Base-by-base conservation (phyloP, 306 rosid genomes). In the Cicer pinnatifidum region DNA sequence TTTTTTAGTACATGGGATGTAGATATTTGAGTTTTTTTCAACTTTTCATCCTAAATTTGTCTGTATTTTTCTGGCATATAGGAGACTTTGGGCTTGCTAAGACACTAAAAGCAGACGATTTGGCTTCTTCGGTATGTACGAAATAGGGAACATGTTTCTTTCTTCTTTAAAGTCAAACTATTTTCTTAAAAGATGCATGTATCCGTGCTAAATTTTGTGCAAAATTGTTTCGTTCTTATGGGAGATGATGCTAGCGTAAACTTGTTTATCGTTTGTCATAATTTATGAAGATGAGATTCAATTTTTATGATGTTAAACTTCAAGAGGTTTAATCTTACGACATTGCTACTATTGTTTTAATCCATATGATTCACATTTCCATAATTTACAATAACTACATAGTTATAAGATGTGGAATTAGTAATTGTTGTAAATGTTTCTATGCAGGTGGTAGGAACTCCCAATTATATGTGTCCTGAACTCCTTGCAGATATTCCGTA, bases 391-490 rank as follows among this genome's bases (percentile, higher is more conserved):
- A 28, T 3, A 28, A 11, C 46, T 75, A 8, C 76, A 11, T 39
- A 39, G 37, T 63, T 44, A 63, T 75, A 45, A 33, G 45, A 52
- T 50, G 50, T 77, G 38, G 28, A 59, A 28, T 54, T 38, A 40
- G 62, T 80, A 58, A 47, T 56, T 76, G 61, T 64, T 40, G 43
- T 62, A 39, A 68, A 69, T 65, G 16, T 80, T 75, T 75, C 11
- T 51, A 47, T 50, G 62, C 87, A 95, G 99, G 99, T 95, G 43
- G 99, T 95, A 8, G 99, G 99, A 82, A 95, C 99, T 82, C 99
- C 99, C 35, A 95, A 95, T 83, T 95, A 95, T 81, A 95, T 95
- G 99, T 95, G 99, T 84, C 99, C 99, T 66, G 99, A 95, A 87
- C 92, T 95, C 68, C 96, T 95, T 73, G 97, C 99, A 4, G 99